phyloP scores from a whole-genome alignment of 495 filamentous ascomycete species.

The Penicillium cataractarum region DNA sequence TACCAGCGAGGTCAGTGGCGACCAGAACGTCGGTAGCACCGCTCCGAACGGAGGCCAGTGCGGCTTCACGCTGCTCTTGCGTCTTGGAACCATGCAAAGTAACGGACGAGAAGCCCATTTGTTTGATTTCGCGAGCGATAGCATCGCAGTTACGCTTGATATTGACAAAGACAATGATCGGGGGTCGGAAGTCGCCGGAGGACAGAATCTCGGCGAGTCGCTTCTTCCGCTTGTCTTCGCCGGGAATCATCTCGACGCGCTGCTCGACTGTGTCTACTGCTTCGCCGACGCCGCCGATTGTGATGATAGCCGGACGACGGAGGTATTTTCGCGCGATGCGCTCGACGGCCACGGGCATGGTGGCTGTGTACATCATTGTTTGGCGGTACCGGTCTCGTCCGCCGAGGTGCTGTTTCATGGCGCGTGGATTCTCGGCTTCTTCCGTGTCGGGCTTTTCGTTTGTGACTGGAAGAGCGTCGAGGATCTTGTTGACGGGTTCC shows the following conservation, averaged over 20 bases:
- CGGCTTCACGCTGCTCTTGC: conserved; percentile 96
- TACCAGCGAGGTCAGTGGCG: conserved; percentile 92
- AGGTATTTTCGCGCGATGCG: conserved; percentile 96
- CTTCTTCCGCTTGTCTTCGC: conserved; percentile 98
- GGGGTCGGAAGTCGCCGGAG: conserved; percentile 83
- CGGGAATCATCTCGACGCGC: conserved; percentile 87
- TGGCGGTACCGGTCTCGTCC: conserved; percentile 90
- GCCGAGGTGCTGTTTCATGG: conserved; percentile 82
- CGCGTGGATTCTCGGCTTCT: conserved; percentile 82
- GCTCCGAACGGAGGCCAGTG: conserved; percentile 80
- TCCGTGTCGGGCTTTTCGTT: conserved; percentile 98
- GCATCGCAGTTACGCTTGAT: conserved; percentile 99
- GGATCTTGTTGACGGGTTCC: conserved; percentile 96
- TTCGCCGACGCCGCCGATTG: conserved; percentile 91
- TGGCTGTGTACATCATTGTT: conserved; percentile 99
- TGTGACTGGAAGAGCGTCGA: conserved; percentile 91
- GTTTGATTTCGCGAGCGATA: conserved; percentile 91
- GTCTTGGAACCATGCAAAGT: conserved; percentile 95
- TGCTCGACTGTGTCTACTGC: conserved; percentile 99
- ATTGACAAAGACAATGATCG: conserved; percentile 99
- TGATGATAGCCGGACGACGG: conserved; percentile 90
- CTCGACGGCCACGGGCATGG: conserved; percentile 93
- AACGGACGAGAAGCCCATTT: conserved; percentile 88
- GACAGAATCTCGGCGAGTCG: conserved; percentile 87
- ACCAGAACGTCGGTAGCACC: conserved; percentile 88